Conservation (phyloP, 495 filamentous ascomycete species). For the Penicillium roqueforti region DNA sequence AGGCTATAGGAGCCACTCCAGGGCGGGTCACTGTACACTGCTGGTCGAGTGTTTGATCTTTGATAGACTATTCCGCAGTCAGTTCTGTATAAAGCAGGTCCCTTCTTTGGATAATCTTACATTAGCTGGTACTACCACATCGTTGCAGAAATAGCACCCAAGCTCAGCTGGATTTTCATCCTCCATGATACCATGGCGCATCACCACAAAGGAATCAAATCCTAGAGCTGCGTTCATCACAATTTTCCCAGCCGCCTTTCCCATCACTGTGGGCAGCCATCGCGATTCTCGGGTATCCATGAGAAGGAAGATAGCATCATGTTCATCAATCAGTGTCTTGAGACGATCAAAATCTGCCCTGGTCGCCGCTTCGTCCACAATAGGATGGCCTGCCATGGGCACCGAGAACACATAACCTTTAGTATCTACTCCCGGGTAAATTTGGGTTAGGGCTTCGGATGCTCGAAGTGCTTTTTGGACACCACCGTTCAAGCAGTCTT, state of each 20-base stretch:
- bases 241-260: conserved; percentile 85
- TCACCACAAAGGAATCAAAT: conserved; percentile 94
- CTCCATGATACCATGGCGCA: conserved; percentile 75
- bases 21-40: conserved; percentile 97
- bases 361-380: conserved; percentile 61
- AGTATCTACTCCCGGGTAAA: conserved; percentile 86
- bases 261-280: conserved; percentile 98
- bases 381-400: conserved; percentile 91
- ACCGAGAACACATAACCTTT: conserved; percentile 75
- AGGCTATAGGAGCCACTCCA: conserved; percentile 86
- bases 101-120: conserved; percentile 50
- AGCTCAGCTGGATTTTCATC: conserved; percentile 51
- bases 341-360: conserved; percentile 72
- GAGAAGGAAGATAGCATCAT: conserved; percentile 89
- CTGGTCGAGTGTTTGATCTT: conserved; percentile 91
- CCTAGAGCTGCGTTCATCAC: conserved; percentile 95
- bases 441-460: conserved; percentile 73
- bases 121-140: conserved; percentile 92
- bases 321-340: conserved; percentile 69
- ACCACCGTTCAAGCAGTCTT: conserved; percentile 83
- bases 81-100: conserved; percentile 25
- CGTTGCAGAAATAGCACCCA: conserved; percentile 98
- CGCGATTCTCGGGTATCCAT: conserved; percentile 95
- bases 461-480: conserved; percentile 79
- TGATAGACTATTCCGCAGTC: conserved; percentile 66